Evolutionary conservation across 495 filamentous ascomycete species (phyloP), one percentile per base, ranked within the genome.

Genomic region (Penicillium psychrofluorescens): DNA sequence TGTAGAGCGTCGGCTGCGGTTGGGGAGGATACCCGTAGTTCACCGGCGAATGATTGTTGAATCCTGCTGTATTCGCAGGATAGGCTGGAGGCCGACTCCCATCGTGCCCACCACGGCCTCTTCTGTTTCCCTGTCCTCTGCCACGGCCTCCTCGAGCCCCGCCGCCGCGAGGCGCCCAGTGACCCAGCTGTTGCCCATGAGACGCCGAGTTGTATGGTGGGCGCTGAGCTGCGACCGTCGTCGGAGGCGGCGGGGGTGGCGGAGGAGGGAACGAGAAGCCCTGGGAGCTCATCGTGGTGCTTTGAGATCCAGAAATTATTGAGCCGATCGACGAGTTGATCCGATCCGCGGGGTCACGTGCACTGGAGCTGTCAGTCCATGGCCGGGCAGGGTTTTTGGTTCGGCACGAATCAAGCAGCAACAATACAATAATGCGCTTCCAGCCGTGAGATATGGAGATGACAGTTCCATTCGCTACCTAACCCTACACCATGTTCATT

Each of bases 211-310:
- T 50, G 38, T 60, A 61, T 22, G 53, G 41, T 38, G 46, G 49
- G 41, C 56, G 55, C 36, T 57, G 56, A 29, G 38, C n/a, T 31
- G 48, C 35, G 58, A 60, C 41, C 55, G 15, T 16, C 15, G 15
- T 1, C 15, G 62, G 58, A 35, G 64, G 65, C 31, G 64, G 65
- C 14, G 71, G 71, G 12, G 71, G 71, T 14, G 72, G 72, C 15
- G 73, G 73, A 11, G 73, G 73, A 39, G 73, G 73, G 53, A 75
- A 77, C 38, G 67, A 71, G 51, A 77, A 77, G 14, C 63, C 64
- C 52, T 71, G 66, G 35, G 72, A 57, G 45, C 56, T 67, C 70
- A 75, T 75, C 37, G 43, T 48, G 47, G 50, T 46, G 51, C 49
- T 43, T 44, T 51, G 51, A 48, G 57, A 67, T 54, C 40, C 28